Evolutionary conservation across 2,329 filamentous ascomycete genomes (phyloP), one percentile per base, ranked within the genome.

Genomic region (Aplosporella prunicola): DNA sequence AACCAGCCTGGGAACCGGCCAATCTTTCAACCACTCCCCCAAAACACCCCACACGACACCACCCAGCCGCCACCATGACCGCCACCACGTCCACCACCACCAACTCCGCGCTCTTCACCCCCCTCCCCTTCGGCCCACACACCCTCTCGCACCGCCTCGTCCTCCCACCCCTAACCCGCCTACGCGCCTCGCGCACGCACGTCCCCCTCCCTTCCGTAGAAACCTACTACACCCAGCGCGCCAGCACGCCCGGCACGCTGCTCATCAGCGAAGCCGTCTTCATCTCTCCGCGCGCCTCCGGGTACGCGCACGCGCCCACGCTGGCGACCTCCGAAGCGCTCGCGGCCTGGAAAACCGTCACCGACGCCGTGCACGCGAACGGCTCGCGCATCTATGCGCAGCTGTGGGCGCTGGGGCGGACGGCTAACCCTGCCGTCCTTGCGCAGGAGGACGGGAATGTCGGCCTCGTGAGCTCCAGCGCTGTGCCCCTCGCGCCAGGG

Each of bases 321-420:
- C 49, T 58, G 39, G 56, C 45, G 43, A 50, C 30, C 14, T 35
- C 47, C 8, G 65, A 62, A 10, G 74, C 80, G 42, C 63, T 78
- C 28, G 64, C 62, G 1, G 70, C 62, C 0, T 83, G 78, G 79
- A 72, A 67, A 43, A 56, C 66, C 9, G 60, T 82, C 26, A 76
- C 72, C 2, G 68, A 75, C 20, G 72, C 70, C 1, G 75, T 83
- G 1, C 80, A 84, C 52, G 62, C 62, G 14, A 77, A 77, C 46
- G 72, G 72, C 5, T 68, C 66, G 14, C 72, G 65, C 50, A 76
- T 82, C 36, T 80, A 66, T 56, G 52, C 67, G 2, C 80, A 83
- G 50, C 61, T 83, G 0, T 81, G 75, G 66, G 69, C 68, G 0
- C 59, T 75, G 5, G 78, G 80, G 3, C 69, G 79, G 3, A 66